Base-by-base conservation (phyloP, 805 yeast genomes). In the Candida ipomoeae region DNA sequence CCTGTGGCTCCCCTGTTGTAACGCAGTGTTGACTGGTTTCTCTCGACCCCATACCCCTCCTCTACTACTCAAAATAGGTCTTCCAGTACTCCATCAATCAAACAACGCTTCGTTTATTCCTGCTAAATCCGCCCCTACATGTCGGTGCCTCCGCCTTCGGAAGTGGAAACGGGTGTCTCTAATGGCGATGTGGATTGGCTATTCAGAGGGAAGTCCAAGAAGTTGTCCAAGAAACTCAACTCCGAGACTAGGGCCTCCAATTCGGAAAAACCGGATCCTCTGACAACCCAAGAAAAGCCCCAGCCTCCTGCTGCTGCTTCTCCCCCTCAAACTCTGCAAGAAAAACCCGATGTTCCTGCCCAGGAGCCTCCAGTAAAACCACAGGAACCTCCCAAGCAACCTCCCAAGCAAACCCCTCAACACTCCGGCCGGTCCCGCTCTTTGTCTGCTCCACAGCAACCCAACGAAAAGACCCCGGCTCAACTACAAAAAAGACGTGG, bases 151-250 rank as follows among this genome's bases (percentile, higher is more conserved):
- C 52, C 56, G 31, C 53, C 54, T 10, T 47, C 55, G 11, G 61
- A 59, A 18, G 51, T 58, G 52, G 74, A 69, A 21, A 65, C 77
- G 7, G 87, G 87, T 4, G 87, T 83, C 2, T 71, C 85, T 46
- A 83, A 84, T 59, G 85, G 87, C 40, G 92, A 87, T 57, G 90
- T 87, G 11, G 95, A 87, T 61, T 87, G 96, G 96, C 71, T 87
- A 26, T 87, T 87, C 62, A 74, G 89, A 59, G 91, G 91, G n/a
- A 84, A 84, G 62, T 82, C 84, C 38, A 81, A 79, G 67, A 82
- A 79, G 55, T 61, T 77, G 44, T 69, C 78, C 38, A 78, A 77
- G 56, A 76, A 73, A 56, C 62, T 67, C 67, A 67, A 62, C 32
- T 48, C 56, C 7, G 59, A 56, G 21, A 35, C 46, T 23, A 48